Evolutionary conservation across 2,329 filamentous ascomycete genomes (phyloP).

Genomic region (Chalara sp.): DNA sequence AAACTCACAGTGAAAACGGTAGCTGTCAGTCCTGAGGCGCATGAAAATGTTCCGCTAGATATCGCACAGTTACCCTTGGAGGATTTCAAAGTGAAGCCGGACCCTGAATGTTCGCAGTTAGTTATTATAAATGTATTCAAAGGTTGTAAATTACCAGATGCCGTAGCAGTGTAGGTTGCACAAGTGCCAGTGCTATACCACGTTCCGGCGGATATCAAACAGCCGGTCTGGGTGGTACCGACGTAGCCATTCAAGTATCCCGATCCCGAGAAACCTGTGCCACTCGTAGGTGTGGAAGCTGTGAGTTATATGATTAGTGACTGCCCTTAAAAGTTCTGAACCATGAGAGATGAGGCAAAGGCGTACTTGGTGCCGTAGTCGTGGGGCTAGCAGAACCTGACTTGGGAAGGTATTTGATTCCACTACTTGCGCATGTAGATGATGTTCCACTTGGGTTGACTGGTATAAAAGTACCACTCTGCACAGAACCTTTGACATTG

Average conservation of each 20-base stretch:
- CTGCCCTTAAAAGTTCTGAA: too few species aligned
- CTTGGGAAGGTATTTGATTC: constrained; percentile 51
- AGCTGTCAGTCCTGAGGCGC: constrained; percentile 39
- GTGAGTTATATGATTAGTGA: neutral
- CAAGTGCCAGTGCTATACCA: constrained; percentile 65
- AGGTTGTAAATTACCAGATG: constrained; percentile 36
- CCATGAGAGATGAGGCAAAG: too few species aligned
- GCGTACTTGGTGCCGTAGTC: neutral
- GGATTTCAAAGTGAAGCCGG: constrained; percentile 41
- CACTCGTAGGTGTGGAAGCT: neutral
- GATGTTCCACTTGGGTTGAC: constrained; percentile 1
- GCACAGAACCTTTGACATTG: constrained; percentile 44
- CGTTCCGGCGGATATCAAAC: constrained; percentile 57
- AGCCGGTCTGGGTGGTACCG: constrained; percentile 47
- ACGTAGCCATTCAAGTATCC: constrained; percentile 44
- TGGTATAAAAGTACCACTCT: constrained; percentile 19
- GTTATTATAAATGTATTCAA: neutral
- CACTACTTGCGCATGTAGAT: constrained; percentile 47
- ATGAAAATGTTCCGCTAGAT: constrained; percentile 44
- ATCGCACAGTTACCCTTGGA: constrained; percentile 55
- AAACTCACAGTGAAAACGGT: constrained; percentile 26
- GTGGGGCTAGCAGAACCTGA: constrained; percentile 17
- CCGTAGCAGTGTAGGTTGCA: constrained; percentile 53
- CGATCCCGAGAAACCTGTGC: neutral
- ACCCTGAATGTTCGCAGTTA: constrained; percentile 12